A percentile compares a stretch with the other conserved stretches of the same genome.
phyloP scores from a whole-genome alignment of 2,329 filamentous ascomycete species.

The Fusarium abutilonis region DNA sequence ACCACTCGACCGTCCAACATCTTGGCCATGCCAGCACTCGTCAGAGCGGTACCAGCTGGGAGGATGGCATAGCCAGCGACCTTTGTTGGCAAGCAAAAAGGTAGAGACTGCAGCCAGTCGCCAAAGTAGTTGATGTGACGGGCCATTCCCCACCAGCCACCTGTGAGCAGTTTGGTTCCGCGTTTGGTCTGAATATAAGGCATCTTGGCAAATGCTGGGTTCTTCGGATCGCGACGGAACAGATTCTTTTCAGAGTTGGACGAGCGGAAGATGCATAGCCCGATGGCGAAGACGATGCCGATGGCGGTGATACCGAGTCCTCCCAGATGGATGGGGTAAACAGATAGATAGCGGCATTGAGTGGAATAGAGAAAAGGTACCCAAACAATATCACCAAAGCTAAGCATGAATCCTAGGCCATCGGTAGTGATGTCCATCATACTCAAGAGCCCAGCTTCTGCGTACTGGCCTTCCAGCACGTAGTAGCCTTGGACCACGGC shows the following conservation, averaged over 20 bases:
- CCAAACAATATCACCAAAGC: conserved; percentile 91
- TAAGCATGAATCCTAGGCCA: conserved; percentile 91
- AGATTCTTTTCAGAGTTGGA: conserved; percentile 91
- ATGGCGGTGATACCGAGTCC: conserved; percentile 70
- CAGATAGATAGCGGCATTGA: conserved; percentile 82
- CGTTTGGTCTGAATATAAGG: conserved; percentile 83
- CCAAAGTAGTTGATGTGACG: conserved; percentile 95
- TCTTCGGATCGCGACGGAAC: conserved; percentile 86
- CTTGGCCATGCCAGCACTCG: conserved; percentile 60
- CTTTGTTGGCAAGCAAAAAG: conserved; percentile 85
- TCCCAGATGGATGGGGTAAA: conserved; percentile 81
- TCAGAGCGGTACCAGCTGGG: conserved; percentile 55
- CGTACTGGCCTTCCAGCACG: conserved; percentile 82
- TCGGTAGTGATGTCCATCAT: conserved; percentile 93
- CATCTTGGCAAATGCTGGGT: conserved; percentile 79
- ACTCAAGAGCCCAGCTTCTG: conserved; percentile 84
- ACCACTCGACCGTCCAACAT: conserved; percentile 69
- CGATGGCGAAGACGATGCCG: conserved; percentile 70
- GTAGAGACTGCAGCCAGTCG: conserved; percentile 90
- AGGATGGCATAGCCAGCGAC: conserved; percentile 80
- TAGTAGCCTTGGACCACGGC: conserved; percentile 80
- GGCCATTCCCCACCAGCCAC: conserved; percentile 90
- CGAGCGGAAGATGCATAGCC: conserved; percentile 87
- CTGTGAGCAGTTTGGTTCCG: conserved; percentile 80
- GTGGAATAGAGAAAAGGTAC: conserved; percentile 87